Evolutionary conservation across 1,284 basidiomycete species (phyloP).

Genomic region (Marasmius fiardii): DNA sequence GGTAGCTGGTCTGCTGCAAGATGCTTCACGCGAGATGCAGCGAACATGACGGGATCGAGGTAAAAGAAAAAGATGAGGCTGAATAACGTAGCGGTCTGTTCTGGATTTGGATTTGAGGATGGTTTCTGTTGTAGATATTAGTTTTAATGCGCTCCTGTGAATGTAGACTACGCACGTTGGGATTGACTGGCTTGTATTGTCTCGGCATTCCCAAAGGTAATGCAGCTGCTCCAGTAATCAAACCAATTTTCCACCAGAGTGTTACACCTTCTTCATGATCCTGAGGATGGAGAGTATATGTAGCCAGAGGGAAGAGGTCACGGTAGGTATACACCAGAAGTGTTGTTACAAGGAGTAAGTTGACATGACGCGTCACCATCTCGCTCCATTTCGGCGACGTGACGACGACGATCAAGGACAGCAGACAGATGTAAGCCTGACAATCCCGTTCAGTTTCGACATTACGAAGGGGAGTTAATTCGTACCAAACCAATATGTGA

Average conservation of each 20-base stretch:
- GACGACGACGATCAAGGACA: not conserved
- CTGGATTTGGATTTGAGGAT: slow-evolving; percentile 38
- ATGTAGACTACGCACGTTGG: slow-evolving; percentile 21
- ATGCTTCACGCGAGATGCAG: slow-evolving; percentile 26
- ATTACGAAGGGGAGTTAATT: too few species aligned
- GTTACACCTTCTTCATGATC: slow-evolving; percentile 22
- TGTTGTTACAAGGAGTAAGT: slow-evolving; percentile 11
- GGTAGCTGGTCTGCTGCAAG: slow-evolving; percentile 34
- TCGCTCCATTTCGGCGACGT: not conserved
- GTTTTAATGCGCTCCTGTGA: not conserved
- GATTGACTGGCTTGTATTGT: slow-evolving; percentile 25
- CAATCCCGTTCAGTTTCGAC: not conserved
- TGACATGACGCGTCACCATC: slow-evolving; percentile 7
- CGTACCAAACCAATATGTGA: too few species aligned
- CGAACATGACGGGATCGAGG: slow-evolving; percentile 39
- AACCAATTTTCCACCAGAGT: slow-evolving; percentile 23
- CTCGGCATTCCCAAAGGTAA: slow-evolving; percentile 26
- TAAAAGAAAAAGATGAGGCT: slow-evolving; percentile 47
- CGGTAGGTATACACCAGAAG: slow-evolving; percentile 42
- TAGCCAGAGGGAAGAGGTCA: slow-evolving; percentile 51
- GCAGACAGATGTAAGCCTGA: not conserved
- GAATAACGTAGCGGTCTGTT: slow-evolving; percentile 51
- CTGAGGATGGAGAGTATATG: slow-evolving; percentile 25
- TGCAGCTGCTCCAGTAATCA: slow-evolving; percentile 20
- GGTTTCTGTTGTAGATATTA: slow-evolving; percentile 29